Evolutionary conservation across 306 rosid species (phyloP).

Genomic region (Quercus engelmannii): DNA sequence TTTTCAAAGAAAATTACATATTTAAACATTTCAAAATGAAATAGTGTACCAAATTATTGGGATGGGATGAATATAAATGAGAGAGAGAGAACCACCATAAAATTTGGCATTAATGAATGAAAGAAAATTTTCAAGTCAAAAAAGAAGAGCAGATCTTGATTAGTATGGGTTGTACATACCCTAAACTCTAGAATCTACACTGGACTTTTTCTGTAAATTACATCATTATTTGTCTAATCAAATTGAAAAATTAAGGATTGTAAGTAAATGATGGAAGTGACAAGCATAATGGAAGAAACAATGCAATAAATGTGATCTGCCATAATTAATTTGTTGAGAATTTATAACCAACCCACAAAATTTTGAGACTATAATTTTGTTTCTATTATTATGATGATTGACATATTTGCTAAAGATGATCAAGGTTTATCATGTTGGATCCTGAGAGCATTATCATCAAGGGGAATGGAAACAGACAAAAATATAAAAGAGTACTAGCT

Average conservation of each 20-base stretch:
- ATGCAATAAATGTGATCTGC: no score
- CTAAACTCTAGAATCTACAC: neutral
- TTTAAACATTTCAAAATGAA: no score
- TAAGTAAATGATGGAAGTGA: neutral
- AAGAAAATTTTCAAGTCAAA: neutral
- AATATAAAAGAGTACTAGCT: neutral
- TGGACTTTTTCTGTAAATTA: neutral
- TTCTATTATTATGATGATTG: neutral
- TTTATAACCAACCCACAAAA: no score
- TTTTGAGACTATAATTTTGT: neutral
- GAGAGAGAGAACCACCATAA: neutral
- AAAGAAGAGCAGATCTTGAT: neutral
- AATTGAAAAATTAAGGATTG: neutral
- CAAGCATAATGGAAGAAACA: no score
- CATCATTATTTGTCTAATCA: neutral
- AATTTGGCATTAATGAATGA: neutral
- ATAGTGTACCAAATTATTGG: no score
- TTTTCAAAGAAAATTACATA: no score
- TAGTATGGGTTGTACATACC: neutral
- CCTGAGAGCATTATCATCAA: neutral
- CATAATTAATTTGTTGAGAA: no score
- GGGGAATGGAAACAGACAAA: neutral
- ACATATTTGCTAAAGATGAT: neutral
- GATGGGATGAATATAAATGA: no score
- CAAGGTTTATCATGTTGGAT: neutral